phyloP scores from a whole-genome alignment of 495 filamentous ascomycete genomes.

The Beverwykella pulmonaria region DNA sequence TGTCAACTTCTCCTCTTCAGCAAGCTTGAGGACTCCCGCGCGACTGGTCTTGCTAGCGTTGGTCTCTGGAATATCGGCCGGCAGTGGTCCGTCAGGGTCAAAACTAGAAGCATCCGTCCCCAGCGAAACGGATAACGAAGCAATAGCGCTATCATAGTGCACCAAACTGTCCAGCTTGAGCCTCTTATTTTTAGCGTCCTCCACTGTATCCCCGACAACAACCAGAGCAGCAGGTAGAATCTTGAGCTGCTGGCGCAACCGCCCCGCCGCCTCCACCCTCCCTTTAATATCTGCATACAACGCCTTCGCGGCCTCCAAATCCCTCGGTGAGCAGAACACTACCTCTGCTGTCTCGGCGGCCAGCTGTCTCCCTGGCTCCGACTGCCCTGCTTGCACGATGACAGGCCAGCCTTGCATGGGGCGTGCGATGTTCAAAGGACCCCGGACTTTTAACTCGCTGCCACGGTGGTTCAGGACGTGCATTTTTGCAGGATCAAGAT shows the following conservation, averaged over 20 bases:
- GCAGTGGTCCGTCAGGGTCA: conserved; percentile 55
- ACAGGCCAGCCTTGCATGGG: conserved; percentile 61
- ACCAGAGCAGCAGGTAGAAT: conserved; percentile 58
- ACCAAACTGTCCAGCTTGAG: conserved; percentile 56
- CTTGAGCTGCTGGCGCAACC: conserved; percentile 47
- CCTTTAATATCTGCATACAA: conserved; percentile 59
- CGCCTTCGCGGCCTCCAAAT: conserved; percentile 52
- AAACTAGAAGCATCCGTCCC: conserved; percentile 53
- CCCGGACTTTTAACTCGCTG: conserved; percentile 49
- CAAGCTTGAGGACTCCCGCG: conserved; percentile 50
- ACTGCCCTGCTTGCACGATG: conserved; percentile 59
- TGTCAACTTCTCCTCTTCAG: conserved; percentile 51
- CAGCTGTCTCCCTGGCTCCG: conserved; percentile 56
- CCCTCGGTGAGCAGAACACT: conserved; percentile 48
- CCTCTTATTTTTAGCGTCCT: conserved; percentile 55
- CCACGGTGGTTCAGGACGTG: conserved; percentile 57
- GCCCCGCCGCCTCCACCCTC: conserved; percentile 44
- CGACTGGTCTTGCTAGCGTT: conserved; percentile 58
- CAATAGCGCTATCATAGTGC: conserved; percentile 60
- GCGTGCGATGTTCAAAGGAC: conserved; percentile 58
- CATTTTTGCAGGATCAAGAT: conserved; percentile 53
- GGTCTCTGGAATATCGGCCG: conserved; percentile 44
- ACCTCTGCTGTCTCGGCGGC: conserved; percentile 60
- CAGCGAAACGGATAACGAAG: conserved; percentile 55
- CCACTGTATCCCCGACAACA: conserved; percentile 54